phyloP scores from a whole-genome alignment of 2,329 filamentous ascomycete genomes.

The Pseudocercospora vitis region DNA sequence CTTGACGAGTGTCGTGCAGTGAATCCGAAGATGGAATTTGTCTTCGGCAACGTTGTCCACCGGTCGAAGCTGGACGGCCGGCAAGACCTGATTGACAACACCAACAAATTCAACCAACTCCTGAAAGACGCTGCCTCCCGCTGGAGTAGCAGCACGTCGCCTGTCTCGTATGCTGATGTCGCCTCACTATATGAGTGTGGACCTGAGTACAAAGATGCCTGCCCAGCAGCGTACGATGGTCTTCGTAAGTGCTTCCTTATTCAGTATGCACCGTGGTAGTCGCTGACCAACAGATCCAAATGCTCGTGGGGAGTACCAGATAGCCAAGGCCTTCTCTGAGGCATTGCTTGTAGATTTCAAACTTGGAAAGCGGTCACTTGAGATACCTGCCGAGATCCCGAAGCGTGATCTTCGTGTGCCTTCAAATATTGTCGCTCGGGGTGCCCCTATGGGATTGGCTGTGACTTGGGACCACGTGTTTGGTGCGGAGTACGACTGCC shows the following conservation, averaged over 20 bases:
- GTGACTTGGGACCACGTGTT: conserved; percentile 25
- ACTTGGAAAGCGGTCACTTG: conserved; percentile 8
- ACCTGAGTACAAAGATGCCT: conserved; percentile 13
- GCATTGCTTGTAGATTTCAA: conserved; percentile 14
- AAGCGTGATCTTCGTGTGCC: conserved; percentile 15
- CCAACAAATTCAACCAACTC: conserved; percentile 24
- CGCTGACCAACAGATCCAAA: conserved; percentile 42
- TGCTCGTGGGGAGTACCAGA: conserved; percentile 45
- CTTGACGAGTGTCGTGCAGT: conserved; percentile 36
- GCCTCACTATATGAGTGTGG: conserved; percentile 29
- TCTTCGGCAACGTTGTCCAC: conserved; percentile 28
- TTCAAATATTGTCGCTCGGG: neutral
- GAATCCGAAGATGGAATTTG: conserved; percentile 29
- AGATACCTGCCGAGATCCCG: conserved; percentile 12
- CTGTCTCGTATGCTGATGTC: conserved; percentile 39
- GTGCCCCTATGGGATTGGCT: conserved; percentile 18
- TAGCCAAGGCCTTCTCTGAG: conserved; percentile 44
- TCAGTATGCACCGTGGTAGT: conserved; percentile 41
- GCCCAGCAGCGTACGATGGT: conserved; percentile 18
- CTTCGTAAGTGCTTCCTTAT: conserved; percentile 15
- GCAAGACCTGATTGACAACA: conserved; percentile 26
- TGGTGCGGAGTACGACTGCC: conserved; percentile 22
- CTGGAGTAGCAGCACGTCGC: conserved; percentile 35
- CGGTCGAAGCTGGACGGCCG: conserved; percentile 23
- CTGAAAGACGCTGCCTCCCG: conserved; percentile 24